These are phyloP conservation scores for Pythium insidiosum DNA, from an alignment of 352 stramenopile species.

Conservation along the genomic window DNA sequence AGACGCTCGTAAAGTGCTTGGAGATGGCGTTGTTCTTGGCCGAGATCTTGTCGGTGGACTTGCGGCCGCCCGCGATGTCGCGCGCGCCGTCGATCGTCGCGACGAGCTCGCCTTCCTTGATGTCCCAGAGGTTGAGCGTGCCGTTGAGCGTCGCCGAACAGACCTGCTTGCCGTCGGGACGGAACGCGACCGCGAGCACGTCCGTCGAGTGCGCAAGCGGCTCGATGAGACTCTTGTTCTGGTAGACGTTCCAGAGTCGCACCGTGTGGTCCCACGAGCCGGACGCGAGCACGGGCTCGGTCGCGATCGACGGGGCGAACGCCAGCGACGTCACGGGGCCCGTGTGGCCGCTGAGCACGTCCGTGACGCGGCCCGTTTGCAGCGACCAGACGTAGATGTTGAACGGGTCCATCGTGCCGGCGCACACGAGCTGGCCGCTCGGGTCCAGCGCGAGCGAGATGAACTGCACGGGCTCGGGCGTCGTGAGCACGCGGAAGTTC, in stretches of 20 bases:
- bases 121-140: slow-evolving; percentile 96
- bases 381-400: slow-evolving; percentile 98
- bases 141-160: slow-evolving; percentile 95
- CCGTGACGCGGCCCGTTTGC: slow-evolving; percentile 94
- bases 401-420: slow-evolving; percentile 94
- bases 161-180: slow-evolving; percentile 96
- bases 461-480: slow-evolving; percentile 96
- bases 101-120: slow-evolving; percentile 92
- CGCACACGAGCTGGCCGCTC: slow-evolving; percentile 94
- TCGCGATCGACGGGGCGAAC: slow-evolving; percentile 82
- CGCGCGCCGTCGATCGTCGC: slow-evolving; percentile 94
- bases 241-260: slow-evolving; percentile 98
- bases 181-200: slow-evolving; percentile 95
- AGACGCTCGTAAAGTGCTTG: slow-evolving; percentile 99
- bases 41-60: slow-evolving; percentile 73
- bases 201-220: slow-evolving; percentile 94
- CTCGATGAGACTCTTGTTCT: slow-evolving; percentile 93
- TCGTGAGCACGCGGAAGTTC: slow-evolving; percentile 98
- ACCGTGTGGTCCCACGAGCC: slow-evolving; percentile 98
- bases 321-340: slow-evolving; percentile 93
- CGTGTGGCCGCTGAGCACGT: slow-evolving; percentile 97
- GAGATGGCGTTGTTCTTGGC: slow-evolving; percentile 88
- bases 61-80: slow-evolving; percentile 93
- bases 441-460: slow-evolving; percentile 96
- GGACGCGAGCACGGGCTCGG: slow-evolving; percentile 88